Percentiles rank a stretch among this genome's conserved stretches.
phyloP scores from a whole-genome alignment of 1,284 basidiomycete genomes.

The Trichosporon sp. region DNA sequence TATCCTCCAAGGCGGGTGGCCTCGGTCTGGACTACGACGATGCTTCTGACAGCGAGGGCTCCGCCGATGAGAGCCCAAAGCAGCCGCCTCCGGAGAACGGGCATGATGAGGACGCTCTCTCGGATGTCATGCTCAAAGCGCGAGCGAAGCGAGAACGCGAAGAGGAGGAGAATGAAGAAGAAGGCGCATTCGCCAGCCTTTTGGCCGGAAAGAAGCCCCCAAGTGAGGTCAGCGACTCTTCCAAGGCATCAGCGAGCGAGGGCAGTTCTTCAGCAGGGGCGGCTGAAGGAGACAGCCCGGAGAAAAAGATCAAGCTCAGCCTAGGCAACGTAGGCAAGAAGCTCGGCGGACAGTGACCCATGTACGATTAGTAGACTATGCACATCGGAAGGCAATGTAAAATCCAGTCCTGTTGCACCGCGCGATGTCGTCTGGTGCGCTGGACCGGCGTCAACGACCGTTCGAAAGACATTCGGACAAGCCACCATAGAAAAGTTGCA shows the following conservation, averaged over 20 bases:
- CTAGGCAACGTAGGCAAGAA: conserved; percentile 39
- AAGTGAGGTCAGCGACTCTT: neutral
- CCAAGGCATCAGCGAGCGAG: neutral
- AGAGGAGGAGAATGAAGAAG: conserved; percentile 73
- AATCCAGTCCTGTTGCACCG: neutral
- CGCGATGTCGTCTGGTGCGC: no score
- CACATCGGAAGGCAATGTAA: conserved; percentile 18
- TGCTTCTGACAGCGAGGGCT: conserved; percentile 53
- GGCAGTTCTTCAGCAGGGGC: neutral
- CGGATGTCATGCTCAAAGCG: conserved; percentile 58
- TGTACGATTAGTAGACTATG: conserved; percentile 19
- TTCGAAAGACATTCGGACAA: no score
- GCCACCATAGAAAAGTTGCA: no score
- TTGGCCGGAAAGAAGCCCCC: conserved; percentile 20
- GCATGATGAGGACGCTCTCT: conserved; percentile 47
- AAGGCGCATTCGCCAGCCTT: conserved; percentile 34
- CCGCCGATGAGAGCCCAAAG: conserved; percentile 31
- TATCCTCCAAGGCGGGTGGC: conserved; percentile 25
- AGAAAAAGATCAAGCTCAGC: conserved; percentile 48
- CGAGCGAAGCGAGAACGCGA: conserved; percentile 71
- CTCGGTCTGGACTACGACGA: conserved; percentile 56
- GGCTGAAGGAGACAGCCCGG: conserved; percentile 28
- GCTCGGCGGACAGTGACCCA: conserved; percentile 24
- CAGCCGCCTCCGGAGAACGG: conserved; percentile 25
- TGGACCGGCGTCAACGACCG: no score